Base-by-base conservation (phyloP, 441 rosid genomes). In the Arabidopsis lyrata region DNA sequence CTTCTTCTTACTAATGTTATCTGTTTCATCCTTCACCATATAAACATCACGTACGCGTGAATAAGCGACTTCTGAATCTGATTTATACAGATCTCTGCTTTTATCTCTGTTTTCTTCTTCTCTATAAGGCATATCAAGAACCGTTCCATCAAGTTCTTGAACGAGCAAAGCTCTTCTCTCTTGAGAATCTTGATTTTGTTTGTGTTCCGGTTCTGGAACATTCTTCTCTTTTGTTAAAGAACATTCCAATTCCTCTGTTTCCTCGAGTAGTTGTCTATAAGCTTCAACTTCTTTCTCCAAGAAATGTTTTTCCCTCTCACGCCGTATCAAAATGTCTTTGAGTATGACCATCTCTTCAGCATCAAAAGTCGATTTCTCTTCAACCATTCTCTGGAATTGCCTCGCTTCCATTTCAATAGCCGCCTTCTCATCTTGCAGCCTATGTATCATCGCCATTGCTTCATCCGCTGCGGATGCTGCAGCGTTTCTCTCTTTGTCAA, bases 231-330 rank as follows among this genome's bases (percentile, higher is more conserved):
- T 49, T 27, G 48, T 27, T 55, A 38, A 68, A 42, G 80, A 57
- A 54, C 48, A 59, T 68, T 83, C 90, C 20, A 75, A 63, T 74
- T 73, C 84, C 34, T 83, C 92, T 50, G 78, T 61, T 32, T 73
- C 82, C 2, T 76, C 73, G 63, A 80, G 65, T 52, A 85, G 52
- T 59, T 86, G 78, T 80, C 88, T 81, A 66, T 85, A 87, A 39
- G 82, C 79, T 84, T 91, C 98, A 64, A 87, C 81, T 83, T 91
- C 96, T 83, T 86, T 86, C 88, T 87, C 97, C 83, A 91, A 75
- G 85, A 88, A 91, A 83, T 88, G 87, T 31, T 83, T 89, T 70
- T 93, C 98, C 73, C 77, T 84, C 75, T 91, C 98, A 72, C 98
- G 87, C 74, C 89, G 82, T 49, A 91, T 60, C 67, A 93, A 68